Base-by-base conservation (phyloP, 2,329 filamentous ascomycete genomes). In the Aspergillus unguis region DNA sequence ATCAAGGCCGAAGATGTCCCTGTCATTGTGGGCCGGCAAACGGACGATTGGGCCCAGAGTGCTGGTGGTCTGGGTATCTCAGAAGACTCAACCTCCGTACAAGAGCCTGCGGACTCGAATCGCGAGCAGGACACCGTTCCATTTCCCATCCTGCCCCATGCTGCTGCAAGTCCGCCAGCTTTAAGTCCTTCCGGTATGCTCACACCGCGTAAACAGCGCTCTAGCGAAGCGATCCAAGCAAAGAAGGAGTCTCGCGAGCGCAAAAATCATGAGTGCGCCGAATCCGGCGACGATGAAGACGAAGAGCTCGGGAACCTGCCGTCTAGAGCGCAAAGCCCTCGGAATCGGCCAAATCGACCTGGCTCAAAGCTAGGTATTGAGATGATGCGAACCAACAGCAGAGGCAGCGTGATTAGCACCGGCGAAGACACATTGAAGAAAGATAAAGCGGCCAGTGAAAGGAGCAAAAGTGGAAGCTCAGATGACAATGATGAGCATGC, bases 371-470 rank as follows among this genome's bases (percentile, higher is more conserved):
- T 97, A 2, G 91, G 91, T 1, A 94, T 91, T 45, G 92, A 97
- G 71, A 96, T 97, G 92, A 92, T 96, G 90, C 85, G 92, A 44
- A 95, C 92, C 23, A 95, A 96, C 69, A 96, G 90, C 65, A 87
- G 92, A 62, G 92, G 95, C 44, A 96, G 92, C 65, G 82, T 89
- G 31, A 75, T 77, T 35, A 77, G 74, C 50, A 73, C 71, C 46
- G 69, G 68, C 45, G 75, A 77, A 41, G 74, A 76, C 33, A 56
- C 67, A 6, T 52, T 71, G 33, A 65, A 62, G 44, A 67, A 62
- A 54, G 70, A 66, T 57, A 66, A 62, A 38, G 71, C 72, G 33
- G 61, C 66, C 9, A 53, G 71, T 35, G 68, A 67, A 50, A 64
- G 65, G 31, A 59, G 55, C 41, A 57, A 53, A 38, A 56, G 56